Conservation (phyloP, 164 flowering plant species). For the Stephania japonica region DNA sequence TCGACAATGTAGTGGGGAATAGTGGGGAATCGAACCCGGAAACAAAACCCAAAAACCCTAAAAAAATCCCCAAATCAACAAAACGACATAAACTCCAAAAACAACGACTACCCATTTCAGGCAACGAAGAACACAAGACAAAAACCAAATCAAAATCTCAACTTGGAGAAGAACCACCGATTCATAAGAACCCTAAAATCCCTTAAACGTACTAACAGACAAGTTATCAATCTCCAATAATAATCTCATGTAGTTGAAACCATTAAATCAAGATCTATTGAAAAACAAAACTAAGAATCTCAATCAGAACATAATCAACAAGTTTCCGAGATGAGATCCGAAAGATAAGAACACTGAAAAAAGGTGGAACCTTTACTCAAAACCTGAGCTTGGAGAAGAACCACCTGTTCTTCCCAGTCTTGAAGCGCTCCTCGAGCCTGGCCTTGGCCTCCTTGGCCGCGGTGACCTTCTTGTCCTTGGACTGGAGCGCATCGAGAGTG, state of each 20-base stretch:
- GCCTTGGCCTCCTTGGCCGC: constrained; percentile 28
- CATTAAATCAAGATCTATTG: background rate
- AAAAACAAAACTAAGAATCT: background rate
- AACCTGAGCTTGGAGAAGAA: constrained; percentile 35
- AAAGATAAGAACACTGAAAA: no score
- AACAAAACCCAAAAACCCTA: no score
- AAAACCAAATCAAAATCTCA: background rate
- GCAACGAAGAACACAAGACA: no score
- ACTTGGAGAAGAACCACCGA: background rate
- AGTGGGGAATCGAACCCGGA: no score
- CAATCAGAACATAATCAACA: background rate
- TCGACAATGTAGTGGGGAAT: no score
- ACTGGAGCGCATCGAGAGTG: constrained; percentile 14
- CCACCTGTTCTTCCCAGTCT: constrained; percentile 35
- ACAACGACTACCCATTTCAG: no score
- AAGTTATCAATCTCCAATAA: background rate
- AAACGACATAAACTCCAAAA: no score
- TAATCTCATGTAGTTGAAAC: no score
- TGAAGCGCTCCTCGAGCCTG: constrained; percentile 29
- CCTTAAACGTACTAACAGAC: background rate
- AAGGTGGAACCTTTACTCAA: background rate
- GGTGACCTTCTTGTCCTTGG: constrained; percentile 25
- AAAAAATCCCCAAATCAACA: no score
- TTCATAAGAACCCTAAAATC: background rate
- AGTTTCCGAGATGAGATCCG: background rate